A percentile compares a stretch with the other conserved stretches of the same genome.
phyloP scores from a whole-genome alignment of 1,139 yeast genomes.

The Lodderomyces margitis region DNA sequence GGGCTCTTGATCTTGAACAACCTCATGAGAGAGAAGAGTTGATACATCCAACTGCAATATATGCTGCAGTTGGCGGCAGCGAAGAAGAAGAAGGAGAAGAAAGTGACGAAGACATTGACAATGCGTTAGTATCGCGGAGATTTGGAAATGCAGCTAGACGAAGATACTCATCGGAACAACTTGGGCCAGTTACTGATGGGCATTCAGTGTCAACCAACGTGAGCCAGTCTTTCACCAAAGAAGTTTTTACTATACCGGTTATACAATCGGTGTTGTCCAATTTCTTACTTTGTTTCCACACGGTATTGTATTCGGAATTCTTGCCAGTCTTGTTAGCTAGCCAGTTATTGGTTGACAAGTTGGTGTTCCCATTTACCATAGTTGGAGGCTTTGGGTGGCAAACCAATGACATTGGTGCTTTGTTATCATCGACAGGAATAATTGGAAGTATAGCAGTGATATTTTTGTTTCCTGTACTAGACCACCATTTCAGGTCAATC shows the following conservation, averaged over 20 bases:
- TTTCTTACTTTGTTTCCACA: constrained; percentile 47
- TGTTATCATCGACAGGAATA: constrained; percentile 56
- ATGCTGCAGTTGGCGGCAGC: constrained; percentile 1
- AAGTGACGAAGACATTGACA: constrained; percentile 5
- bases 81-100: constrained; percentile 5
- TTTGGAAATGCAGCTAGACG: constrained; percentile 39
- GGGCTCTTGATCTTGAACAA: background rate
- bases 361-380: constrained; percentile 38
- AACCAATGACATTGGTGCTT: constrained; percentile 50
- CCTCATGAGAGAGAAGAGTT: background rate
- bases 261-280: constrained; percentile 41
- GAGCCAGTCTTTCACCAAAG: constrained; percentile 13
- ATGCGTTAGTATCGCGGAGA: constrained; percentile 22
- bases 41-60: background rate
- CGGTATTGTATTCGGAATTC: constrained; percentile 57
- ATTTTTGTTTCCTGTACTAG: constrained; percentile 54
- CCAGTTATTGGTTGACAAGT: constrained; percentile 25
- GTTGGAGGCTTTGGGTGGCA: constrained; percentile 33
- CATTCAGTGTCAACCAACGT: constrained; percentile 13
- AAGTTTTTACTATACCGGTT: constrained; percentile 35
- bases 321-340: constrained; percentile 60
- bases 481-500: constrained; percentile 47
- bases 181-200: constrained; percentile 14
- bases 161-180: constrained; percentile 34
- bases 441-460: constrained; percentile 53